Base-by-base conservation (phyloP, 352 stramenopile species). In the Globisporangium polare region DNA sequence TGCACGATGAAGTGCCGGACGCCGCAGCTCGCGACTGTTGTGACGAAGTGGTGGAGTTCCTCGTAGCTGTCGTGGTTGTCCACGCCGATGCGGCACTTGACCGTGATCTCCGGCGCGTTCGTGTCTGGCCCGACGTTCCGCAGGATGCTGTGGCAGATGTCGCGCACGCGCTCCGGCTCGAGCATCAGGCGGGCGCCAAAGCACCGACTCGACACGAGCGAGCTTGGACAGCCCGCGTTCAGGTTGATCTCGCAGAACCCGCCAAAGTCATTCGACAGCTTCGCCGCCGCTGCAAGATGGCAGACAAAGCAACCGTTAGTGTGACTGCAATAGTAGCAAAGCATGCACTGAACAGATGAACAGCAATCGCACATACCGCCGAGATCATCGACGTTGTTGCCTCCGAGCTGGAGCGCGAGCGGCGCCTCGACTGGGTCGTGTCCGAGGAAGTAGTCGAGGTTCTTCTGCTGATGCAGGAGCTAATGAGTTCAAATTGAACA, bases 111-210 rank as follows among this genome's bases (percentile, higher is more conserved):
- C 9, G 73, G 46, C 15, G 53, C 29, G 24, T 65, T 59, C 0
- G 85, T 61, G 2, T 62, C 54, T 12, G 72, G 71, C 0, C 58
- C 53, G 0, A 88, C 67, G 12, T 70, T 77, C 39, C 71, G 69
- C n/a, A 73, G 63, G 78, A 99, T 97, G 29, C 88, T 89, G 27
- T 71, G 63, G 58, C 88, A 96, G 45, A 99, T 89, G 24, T 98
- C 90, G 27, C 83, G 78, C 26, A 99, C 97, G 9, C 98, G 85
- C 42, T 97, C 77, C 3, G 97, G 90, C 22, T 99, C 86, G 22
- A 98, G 86, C 97, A 99, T 99, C 5, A 99, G 79, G 1, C 93
- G 90, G 1, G 97, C 97, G 50, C 97, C 97, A 72, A 99, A 99
- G 77, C 89, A 96, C 33, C 82, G 74, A 46, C 80, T 89, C 20